phyloP scores from a whole-genome alignment of 306 rosid species.

The Abrus precatorius region DNA sequence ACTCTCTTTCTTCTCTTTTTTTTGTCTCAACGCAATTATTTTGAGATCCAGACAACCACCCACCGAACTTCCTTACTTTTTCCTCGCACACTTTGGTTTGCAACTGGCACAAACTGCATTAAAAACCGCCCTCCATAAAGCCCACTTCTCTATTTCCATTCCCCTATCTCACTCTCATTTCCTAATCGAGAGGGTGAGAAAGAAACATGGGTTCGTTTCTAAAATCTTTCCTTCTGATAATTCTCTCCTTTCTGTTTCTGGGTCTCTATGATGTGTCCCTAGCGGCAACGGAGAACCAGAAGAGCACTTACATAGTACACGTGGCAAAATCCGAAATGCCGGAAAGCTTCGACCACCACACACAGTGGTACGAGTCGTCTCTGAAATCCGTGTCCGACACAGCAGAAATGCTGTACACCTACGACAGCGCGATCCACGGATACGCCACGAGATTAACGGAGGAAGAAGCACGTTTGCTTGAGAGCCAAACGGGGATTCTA shows the following conservation, averaged over 20 bases:
- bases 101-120: constrained; percentile 7
- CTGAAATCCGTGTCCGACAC: constrained; percentile 64
- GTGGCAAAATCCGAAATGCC: constrained; percentile 86
- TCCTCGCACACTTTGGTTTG: constrained; percentile 3
- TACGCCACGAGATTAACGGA: constrained; percentile 73
- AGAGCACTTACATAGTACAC: constrained; percentile 80
- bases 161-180: constrained; percentile 23
- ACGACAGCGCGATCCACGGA: constrained; percentile 81
- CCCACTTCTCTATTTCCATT: not conserved
- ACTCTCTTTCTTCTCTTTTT: constrained; percentile 11
- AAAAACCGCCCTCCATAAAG: constrained; percentile 4
- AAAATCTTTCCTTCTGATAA: not conserved
- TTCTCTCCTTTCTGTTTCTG: constrained; percentile 42
- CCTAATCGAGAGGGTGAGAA: not conserved
- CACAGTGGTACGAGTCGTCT: constrained; percentile 85
- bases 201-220: constrained; percentile 35
- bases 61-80: constrained; percentile 45
- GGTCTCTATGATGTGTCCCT: constrained; percentile 28
- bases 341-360: constrained; percentile 70
- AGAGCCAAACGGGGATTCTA: constrained; percentile 66
- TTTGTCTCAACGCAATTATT: constrained; percentile 71
- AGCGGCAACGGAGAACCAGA: constrained; percentile 41
- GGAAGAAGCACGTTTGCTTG: constrained; percentile 68
- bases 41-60: constrained; percentile 59
- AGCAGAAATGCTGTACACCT: constrained; percentile 85